Evolutionary conservation across 2,329 filamentous ascomycete species (phyloP), one percentile per base, ranked within the genome.

Genomic region (Beauveria brongniartii): DNA sequence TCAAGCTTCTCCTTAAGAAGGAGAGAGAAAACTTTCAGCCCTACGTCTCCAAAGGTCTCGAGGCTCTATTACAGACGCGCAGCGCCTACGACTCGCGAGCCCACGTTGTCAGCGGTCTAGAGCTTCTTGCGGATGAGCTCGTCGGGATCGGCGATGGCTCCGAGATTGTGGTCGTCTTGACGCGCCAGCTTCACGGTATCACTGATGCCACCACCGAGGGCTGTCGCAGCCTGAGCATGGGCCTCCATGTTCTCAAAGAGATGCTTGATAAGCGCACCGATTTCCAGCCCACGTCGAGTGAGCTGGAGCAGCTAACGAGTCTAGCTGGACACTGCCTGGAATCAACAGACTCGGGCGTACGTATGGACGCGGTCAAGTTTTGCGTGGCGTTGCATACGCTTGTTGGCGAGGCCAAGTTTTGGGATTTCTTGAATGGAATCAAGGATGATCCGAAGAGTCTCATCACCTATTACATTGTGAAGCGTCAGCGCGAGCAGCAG

Each of bases 381-480:
- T 91, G 89, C 67, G 85, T 91, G 28, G 84, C 86, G 62, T 74
- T 92, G 63, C 88, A 92, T 70, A 78, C 80, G 52, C 74, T 82
- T 12, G 78, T 88, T 9, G 84, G 85, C 14, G 84, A 87, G 59
- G 72, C 68, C 10, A 69, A 68, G 34, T 92, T 92, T 70, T 93
- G 89, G 89, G 81, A 80, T 40, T 80, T 81, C 26, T 78, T 92
- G 67, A 82, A 79, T 61, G 80, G 76, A 10, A 79, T 89, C 37
- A 82, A 83, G 68, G 88, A 91, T 65, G 88, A 90, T 65, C 84
- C 88, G 24, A 84, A 91, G 77, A 91, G 87, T 66, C 72, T 92
- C 63, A 86, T 92, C 67, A 92, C 88, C 10, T 92, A 92, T 70
- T 92, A 92, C 72, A 87, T 92, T 68, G 89, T 89, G 46, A 87